Percentiles rank a stretch among this genome's conserved stretches.
These are phyloP conservation scores for Mycena pura DNA, from an alignment of 768 basidiomycete genomes.

Conservation along the genomic window DNA sequence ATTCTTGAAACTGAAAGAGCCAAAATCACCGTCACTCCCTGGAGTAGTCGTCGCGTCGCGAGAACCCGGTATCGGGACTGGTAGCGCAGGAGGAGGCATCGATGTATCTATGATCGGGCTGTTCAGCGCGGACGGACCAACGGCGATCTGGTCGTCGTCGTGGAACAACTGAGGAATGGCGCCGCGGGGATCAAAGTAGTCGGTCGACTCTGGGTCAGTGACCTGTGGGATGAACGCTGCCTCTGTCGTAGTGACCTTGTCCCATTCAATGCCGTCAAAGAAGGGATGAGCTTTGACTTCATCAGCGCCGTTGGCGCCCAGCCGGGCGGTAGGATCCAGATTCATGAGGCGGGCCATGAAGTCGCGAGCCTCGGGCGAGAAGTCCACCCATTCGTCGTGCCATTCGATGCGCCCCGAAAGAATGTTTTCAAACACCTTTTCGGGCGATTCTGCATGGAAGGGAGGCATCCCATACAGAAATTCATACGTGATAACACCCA, in stretches of 20 bases:
- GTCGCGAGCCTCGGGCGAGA: conserved; percentile 84
- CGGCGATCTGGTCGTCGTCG: conserved; percentile 76
- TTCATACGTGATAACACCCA: conserved; percentile 98
- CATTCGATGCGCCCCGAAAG: conserved; percentile 93
- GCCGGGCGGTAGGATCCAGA: conserved; percentile 76
- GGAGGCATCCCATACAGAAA: conserved; percentile 97
- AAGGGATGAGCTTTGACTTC: conserved; percentile 95
- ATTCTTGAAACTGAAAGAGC: conserved; percentile 98
- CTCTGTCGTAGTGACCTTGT: conserved; percentile 84
- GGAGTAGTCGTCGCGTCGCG: conserved; percentile 55
- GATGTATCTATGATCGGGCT: conserved; percentile 49
- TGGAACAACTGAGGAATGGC: conserved; percentile 91
- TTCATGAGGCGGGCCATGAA: conserved; percentile 90
- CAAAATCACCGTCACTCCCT: conserved; percentile 90
- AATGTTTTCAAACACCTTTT: conserved; percentile 98
- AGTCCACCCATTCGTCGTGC: conserved; percentile 93
- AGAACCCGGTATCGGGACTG: conserved; percentile 48
- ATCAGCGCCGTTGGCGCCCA: conserved; percentile 86
- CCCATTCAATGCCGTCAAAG: conserved; percentile 92
- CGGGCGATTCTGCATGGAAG: conserved; percentile 96
- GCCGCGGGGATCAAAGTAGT: conserved; percentile 97
- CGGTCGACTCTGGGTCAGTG: conserved; percentile 97
- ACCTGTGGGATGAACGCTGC: conserved; percentile 96
- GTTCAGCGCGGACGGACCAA: conserved; percentile 56
- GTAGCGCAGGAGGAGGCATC: conserved; percentile 49